A percentile compares a stretch with the other conserved stretches of the same genome.
phyloP scores from a whole-genome alignment of 306 rosid genomes.

The Trifolium repens region DNA sequence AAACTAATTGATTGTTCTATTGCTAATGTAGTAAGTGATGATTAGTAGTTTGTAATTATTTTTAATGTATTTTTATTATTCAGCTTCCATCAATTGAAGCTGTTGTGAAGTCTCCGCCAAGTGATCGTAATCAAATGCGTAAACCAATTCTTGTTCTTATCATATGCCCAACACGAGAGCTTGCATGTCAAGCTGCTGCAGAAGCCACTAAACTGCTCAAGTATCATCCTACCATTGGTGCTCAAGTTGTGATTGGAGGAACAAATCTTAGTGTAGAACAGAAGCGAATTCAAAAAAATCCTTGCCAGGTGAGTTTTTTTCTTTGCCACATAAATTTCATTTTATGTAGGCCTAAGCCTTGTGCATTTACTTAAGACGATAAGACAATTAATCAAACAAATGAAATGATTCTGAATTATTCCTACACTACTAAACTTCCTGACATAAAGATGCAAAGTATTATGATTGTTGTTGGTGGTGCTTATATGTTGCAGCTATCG shows the following conservation, averaged over 20 bases:
- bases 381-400: slow-evolving; percentile 30
- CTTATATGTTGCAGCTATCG: neutral
- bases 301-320: slow-evolving; percentile 76
- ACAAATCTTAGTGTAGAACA: slow-evolving; percentile 87
- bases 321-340: slow-evolving; percentile 18
- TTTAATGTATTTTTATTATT: slow-evolving; percentile 33
- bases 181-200: slow-evolving; percentile 90
- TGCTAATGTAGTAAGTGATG: slow-evolving; percentile 19
- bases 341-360: neutral
- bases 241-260: slow-evolving; percentile 97
- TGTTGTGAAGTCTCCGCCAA: slow-evolving; percentile 68
- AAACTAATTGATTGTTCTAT: slow-evolving; percentile 25
- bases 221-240: slow-evolving; percentile 85
- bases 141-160: slow-evolving; percentile 89
- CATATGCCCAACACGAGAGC: slow-evolving; percentile 96
- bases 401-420: slow-evolving; percentile 15
- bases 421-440: slow-evolving; percentile 4
- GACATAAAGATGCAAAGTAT: neutral
- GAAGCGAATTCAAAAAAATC: slow-evolving; percentile 87
- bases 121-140: slow-evolving; percentile 65
- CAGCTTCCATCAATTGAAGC: slow-evolving; percentile 98
- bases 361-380: neutral
- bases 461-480: slow-evolving; percentile 1
- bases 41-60: slow-evolving; percentile 38
- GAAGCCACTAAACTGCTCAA: slow-evolving; percentile 82